Evolutionary conservation across 208 protist genomes (phyloP).

Genomic region (Leishmania tropica): DNA sequence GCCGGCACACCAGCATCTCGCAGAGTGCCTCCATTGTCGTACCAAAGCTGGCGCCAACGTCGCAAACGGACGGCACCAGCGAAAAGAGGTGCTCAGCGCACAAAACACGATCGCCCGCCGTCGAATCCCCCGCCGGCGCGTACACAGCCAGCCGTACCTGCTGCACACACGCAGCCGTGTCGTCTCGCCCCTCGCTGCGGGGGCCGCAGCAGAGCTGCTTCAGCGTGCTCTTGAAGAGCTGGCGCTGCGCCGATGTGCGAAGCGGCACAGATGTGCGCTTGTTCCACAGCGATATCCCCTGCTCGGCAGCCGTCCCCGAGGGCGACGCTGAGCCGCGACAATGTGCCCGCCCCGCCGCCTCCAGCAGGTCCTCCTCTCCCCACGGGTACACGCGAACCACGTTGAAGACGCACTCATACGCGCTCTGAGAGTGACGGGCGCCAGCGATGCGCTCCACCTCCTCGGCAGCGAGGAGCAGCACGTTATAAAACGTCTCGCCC

Average conservation of each 20-base stretch:
- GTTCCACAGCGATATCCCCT: conserved; percentile 7
- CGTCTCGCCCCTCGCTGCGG: background rate
- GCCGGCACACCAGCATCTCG: conserved; percentile 16
- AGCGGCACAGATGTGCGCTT: conserved; percentile 13
- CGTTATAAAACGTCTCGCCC: conserved; percentile 3
- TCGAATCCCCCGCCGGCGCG: background rate
- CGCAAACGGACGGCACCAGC: conserved; percentile 5
- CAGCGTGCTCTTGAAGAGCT: conserved; percentile 11
- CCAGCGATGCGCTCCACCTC: conserved; percentile 22
- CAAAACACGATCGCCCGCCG: conserved; percentile 4
- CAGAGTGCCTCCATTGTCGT: conserved; percentile 15
- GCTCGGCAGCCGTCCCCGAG: background rate
- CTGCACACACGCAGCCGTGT: conserved; percentile 9
- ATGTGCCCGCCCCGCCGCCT: background rate
- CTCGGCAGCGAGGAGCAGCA: conserved; percentile 16
- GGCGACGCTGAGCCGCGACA: background rate
- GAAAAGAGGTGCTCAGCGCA: conserved; percentile 19
- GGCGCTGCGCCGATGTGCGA: conserved; percentile 4
- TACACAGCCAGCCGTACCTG: conserved; percentile 26
- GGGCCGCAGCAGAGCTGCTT: background rate
- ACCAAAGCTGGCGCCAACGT: conserved; percentile 11
- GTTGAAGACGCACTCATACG: conserved; percentile 19
- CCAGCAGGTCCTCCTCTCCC: conserved; percentile 19
- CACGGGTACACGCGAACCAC: conserved; percentile 16
- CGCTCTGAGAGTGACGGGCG: background rate